phyloP scores from a whole-genome alignment of 1,284 basidiomycete genomes.

The Ceratobasidium sp. region DNA sequence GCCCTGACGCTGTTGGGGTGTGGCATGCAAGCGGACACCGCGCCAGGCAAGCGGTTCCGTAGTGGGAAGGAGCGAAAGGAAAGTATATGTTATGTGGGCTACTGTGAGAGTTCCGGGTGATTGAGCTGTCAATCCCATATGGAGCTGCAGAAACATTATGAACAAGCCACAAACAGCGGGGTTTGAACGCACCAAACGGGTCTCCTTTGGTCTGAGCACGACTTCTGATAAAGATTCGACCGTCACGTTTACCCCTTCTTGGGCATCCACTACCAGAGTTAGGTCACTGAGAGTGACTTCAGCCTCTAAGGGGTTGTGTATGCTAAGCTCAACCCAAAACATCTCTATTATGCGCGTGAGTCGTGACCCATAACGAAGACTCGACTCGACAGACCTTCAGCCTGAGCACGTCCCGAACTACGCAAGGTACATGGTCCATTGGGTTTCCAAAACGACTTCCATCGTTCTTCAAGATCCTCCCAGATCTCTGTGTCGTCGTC shows the following conservation, averaged over 20 bases:
- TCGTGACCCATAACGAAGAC: constrained; percentile 8
- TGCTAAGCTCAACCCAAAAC: constrained; percentile 78
- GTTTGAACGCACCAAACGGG: constrained; percentile 62
- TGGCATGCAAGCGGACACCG: constrained; percentile 76
- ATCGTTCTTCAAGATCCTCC: constrained; percentile 71
- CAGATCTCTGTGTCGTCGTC: constrained; percentile 57
- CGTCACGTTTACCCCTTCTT: constrained; percentile 57
- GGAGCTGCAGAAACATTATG: constrained; percentile 62
- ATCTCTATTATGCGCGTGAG: constrained; percentile 62
- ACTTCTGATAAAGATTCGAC: constrained; percentile 72
- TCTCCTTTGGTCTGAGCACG: constrained; percentile 68
- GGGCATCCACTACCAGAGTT: constrained; percentile 66
- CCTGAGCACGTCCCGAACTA: constrained; percentile 67
- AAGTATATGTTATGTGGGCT: constrained; percentile 70
- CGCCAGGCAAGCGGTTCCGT: constrained; percentile 71
- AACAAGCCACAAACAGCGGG: constrained; percentile 30
- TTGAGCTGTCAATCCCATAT: constrained; percentile 68
- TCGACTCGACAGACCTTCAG: constrained; percentile 66
- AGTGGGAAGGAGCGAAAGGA: constrained; percentile 73
- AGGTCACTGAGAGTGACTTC: constrained; percentile 74
- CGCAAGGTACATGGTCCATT: constrained; percentile 61
- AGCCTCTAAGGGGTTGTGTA: constrained; percentile 77
- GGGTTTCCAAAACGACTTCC: constrained; percentile 71
- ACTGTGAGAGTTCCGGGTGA: constrained; percentile 67
- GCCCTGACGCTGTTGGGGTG: constrained; percentile 72